Evolutionary conservation across 129 eudicot species (phyloP).

Genomic region (Flaveria trinervia): DNA sequence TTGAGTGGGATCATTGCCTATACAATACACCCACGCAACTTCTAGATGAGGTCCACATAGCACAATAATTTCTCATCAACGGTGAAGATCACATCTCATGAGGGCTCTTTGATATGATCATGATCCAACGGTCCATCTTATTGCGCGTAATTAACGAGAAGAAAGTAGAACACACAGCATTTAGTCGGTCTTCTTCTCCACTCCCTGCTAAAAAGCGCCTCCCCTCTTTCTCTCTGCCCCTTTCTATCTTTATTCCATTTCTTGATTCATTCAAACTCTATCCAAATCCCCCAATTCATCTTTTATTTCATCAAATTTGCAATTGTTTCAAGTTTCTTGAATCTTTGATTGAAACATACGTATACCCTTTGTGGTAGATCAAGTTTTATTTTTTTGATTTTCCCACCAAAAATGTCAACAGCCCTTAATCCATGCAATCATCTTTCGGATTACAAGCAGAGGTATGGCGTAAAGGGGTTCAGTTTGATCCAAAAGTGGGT

Average conservation of each 20-base stretch:
- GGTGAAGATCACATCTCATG: constrained; percentile 23
- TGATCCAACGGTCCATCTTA: constrained; percentile 34
- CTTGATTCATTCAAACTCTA: constrained; percentile 32
- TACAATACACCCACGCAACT: constrained; percentile 26
- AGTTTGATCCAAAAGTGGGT: constrained; percentile 52
- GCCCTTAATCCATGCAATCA: constrained; percentile 69
- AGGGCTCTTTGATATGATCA: constrained; percentile 12
- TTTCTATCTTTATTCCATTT: not conserved
- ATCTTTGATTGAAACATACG: not conserved
- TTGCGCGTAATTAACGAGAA: constrained; percentile 40
- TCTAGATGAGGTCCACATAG: constrained; percentile 35
- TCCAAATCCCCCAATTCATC: constrained; percentile 7
- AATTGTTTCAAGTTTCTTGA: not conserved
- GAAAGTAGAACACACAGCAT: constrained; percentile 33
- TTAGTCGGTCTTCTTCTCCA: constrained; percentile 46
- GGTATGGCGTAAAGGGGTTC: constrained; percentile 59
- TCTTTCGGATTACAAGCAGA: constrained; percentile 63
- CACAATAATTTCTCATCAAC: constrained; percentile 35
- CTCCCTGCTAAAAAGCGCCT: constrained; percentile 44
- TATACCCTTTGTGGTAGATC: constrained; percentile 20
- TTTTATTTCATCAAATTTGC: constrained; percentile 4
- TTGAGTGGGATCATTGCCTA: constrained; percentile 38
- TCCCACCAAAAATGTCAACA: constrained; percentile 33
- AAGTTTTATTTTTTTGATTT: constrained; percentile 12
- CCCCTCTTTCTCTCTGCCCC: constrained; percentile 26